A percentile compares a stretch with the other conserved stretches of the same genome.
Conservation (phyloP, 2,329 filamentous ascomycete species). For the Calonectria henricotiae region DNA sequence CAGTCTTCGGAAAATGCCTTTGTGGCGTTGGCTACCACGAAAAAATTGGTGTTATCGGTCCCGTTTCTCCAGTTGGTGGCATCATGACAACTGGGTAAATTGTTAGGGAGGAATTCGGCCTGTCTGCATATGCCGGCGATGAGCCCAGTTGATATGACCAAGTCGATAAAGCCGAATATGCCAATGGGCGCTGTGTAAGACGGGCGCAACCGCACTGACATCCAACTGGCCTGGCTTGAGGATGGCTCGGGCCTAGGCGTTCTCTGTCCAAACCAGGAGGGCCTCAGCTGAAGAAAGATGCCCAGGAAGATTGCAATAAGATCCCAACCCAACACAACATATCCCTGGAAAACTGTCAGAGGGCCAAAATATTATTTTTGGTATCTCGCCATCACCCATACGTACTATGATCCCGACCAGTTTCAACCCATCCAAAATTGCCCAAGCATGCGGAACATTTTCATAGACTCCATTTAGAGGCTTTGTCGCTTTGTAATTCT, state of each 20-base stretch:
- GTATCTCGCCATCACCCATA: neutral
- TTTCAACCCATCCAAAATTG: neutral
- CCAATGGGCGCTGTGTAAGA: neutral
- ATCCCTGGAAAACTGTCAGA: neutral
- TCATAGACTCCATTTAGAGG: neutral
- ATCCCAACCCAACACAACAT: neutral
- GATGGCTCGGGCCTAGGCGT: neutral
- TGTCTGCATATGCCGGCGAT: neutral
- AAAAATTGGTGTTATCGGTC: conserved; percentile 3
- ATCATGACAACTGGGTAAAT: neutral
- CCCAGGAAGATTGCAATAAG: neutral
- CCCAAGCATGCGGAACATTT: neutral
- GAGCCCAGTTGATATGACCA: neutral
- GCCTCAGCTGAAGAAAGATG: neutral
- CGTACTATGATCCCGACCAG: neutral
- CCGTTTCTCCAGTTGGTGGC: conserved; percentile 7
- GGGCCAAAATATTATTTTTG: neutral
- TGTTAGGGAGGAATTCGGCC: conserved; percentile 6
- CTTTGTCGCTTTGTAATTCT: neutral
- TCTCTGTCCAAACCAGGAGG: neutral
- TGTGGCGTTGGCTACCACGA: neutral
- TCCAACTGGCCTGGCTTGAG: neutral
- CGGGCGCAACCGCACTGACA: neutral
- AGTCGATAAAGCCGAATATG: neutral
- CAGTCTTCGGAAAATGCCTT: neutral